Evolutionary conservation across 805 yeast species (phyloP), one percentile per base, ranked within the genome.

Genomic region (Barnettozyma populi): DNA sequence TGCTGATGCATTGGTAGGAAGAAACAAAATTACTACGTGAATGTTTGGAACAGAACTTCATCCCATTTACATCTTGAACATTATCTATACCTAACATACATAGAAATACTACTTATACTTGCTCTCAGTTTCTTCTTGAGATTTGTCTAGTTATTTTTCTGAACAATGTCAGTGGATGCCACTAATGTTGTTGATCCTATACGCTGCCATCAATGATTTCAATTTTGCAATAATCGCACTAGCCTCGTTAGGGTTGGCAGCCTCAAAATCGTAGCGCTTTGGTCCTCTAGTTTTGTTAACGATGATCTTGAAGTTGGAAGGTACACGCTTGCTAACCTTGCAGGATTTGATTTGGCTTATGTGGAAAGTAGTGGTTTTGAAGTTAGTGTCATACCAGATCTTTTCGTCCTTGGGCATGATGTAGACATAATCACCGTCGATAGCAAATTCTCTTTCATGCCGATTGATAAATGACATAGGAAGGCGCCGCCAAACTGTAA

Each of bases 381-480:
- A 78, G 31, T 51, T 58, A 64, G 74, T 70, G 46, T 85, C 94
- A 57, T 85, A 79, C 77, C 88, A 79, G 55, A 76, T 78, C 49
- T 79, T 74, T 50, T 87, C 92, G 56, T 86, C 89, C 7, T 90
- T 83, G 0, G 97, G 97, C 57, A 88, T 79, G 43, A 92, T 78
- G 58, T 90, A 92, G 13, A 92, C 79, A 59, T 89, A 90, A 57
- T 89, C 96, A n/a, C 97, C 98, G 65, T 92, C 98, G 35, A 92
- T 79, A 1, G 94, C 90, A 29, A 92, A 71, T 1, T 90, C 79
- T 57, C 94, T 79, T 57, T 90, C 95, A 51, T 87, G 87, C 46
- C 90, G 75, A 48, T 80, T 81, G 49, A 86, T 79, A 54, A 92
- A 82, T 0, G 95, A 82, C 80, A 84, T 78, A 20, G 90, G 90